Percentiles rank a stretch among this genome's conserved stretches.
phyloP scores from a whole-genome alignment of 2,329 filamentous ascomycete genomes.

The Colletotrichum sojae region DNA sequence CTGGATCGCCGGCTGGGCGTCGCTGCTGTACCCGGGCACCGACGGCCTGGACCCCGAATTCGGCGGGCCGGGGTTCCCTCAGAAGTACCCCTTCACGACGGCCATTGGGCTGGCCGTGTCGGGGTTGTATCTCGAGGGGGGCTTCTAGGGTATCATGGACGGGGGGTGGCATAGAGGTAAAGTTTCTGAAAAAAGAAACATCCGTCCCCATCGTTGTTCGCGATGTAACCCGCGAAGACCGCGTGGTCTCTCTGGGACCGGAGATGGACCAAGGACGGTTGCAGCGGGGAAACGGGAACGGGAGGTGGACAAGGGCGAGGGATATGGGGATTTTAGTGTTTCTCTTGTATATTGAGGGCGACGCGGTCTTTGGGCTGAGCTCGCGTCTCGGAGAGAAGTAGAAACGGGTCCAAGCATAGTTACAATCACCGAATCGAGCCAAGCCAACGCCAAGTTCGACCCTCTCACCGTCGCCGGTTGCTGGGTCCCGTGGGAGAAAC shows the following conservation, averaged over 20 bases:
- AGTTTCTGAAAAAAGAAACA: too few species aligned
- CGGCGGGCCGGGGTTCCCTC: conserved; percentile 59
- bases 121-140: conserved; percentile 32
- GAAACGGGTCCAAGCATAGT: neutral
- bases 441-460: conserved; percentile 14
- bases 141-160: neutral
- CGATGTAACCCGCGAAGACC: too few species aligned
- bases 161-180: neutral
- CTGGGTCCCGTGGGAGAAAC: neutral
- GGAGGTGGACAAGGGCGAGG: neutral
- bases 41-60: conserved; percentile 60
- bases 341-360: conserved; percentile 20
- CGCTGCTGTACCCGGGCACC: conserved; percentile 55
- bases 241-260: too few species aligned
- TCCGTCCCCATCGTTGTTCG: too few species aligned
- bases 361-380: conserved; percentile 28
- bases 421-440: neutral
- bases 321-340: neutral
- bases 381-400: neutral
- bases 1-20: conserved; percentile 56
- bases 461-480: neutral
- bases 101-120: conserved; percentile 28
- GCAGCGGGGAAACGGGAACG: neutral
- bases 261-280: neutral
- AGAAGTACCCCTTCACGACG: conserved; percentile 44